A percentile compares a stretch with the other conserved stretches of the same genome.
Conservation (phyloP, 1,139 yeast genomes). For the Saccharomyces hybrid region DNA sequence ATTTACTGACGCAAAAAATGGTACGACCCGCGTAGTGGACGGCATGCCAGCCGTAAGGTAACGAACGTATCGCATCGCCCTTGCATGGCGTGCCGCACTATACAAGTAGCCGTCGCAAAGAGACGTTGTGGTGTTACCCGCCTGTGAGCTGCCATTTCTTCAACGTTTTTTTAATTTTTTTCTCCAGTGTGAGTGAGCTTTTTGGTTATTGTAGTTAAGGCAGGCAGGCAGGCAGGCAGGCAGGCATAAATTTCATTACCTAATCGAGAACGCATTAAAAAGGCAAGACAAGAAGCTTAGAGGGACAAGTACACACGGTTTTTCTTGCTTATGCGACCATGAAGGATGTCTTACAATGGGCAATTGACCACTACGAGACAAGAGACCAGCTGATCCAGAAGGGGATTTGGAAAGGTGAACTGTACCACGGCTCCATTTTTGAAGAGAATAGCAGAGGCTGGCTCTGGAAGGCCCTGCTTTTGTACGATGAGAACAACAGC, state of each 20-base stretch:
- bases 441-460: constrained; percentile 20
- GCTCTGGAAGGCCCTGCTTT: constrained; percentile 26
- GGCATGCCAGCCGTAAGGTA: neutral
- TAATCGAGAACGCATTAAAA: neutral
- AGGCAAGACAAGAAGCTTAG: neutral
- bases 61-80: no score
- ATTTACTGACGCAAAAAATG: neutral
- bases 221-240: neutral
- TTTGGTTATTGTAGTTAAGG: neutral
- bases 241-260: neutral
- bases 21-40: no score
- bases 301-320: neutral
- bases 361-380: constrained; percentile 19
- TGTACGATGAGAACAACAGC: constrained; percentile 15
- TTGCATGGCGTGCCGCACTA: neutral
- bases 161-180: neutral
- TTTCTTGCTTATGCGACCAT: neutral
- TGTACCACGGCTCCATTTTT: constrained; percentile 13
- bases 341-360: constrained; percentile 12
- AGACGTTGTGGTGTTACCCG: neutral
- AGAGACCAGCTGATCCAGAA: constrained; percentile 22
- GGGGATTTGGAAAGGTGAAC: constrained; percentile 27
- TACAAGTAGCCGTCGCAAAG: neutral
- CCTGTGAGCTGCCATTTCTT: neutral
- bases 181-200: neutral